Evolutionary conservation across 192 early-diverging fungal genomes (phyloP).

Genomic region (Neocallimastix lanati): DNA sequence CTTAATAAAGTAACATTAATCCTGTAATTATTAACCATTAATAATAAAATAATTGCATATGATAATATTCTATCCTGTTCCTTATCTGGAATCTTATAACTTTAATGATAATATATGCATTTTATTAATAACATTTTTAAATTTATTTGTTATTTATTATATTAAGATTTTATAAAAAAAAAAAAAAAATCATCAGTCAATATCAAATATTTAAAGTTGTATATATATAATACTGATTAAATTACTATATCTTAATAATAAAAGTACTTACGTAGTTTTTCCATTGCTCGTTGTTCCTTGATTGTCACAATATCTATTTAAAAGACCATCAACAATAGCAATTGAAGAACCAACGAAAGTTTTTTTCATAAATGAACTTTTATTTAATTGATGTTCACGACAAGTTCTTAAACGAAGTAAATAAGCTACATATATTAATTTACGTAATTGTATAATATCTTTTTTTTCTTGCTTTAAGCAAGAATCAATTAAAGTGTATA

Average conservation of each 20-base stretch:
- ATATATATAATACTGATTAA: too few relatives aligned
- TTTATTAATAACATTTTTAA: too few relatives aligned
- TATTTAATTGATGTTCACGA: background rate
- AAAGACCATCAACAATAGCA: background rate
- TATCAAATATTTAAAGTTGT: too few relatives aligned
- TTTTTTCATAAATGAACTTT: background rate
- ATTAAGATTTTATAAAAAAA: too few relatives aligned
- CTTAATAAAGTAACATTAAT: background rate
- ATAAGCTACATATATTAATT: background rate
- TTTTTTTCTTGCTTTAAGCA: background rate
- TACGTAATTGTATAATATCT: background rate
- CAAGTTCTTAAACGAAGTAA: background rate
- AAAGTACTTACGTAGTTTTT: background rate
- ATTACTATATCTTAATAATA: too few relatives aligned
- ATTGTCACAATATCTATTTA: background rate
- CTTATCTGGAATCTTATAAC: background rate
- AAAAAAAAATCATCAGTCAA: too few relatives aligned
- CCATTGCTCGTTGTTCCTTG: background rate
- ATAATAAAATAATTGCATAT: background rate
- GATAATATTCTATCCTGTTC: background rate
- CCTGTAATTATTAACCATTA: background rate
- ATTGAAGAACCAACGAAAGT: background rate
- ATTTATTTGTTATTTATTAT: too few relatives aligned
- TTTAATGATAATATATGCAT: background rate
- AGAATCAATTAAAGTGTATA: background rate